phyloP scores from a whole-genome alignment of 148 eudicot species.

The Cornus suecica region DNA sequence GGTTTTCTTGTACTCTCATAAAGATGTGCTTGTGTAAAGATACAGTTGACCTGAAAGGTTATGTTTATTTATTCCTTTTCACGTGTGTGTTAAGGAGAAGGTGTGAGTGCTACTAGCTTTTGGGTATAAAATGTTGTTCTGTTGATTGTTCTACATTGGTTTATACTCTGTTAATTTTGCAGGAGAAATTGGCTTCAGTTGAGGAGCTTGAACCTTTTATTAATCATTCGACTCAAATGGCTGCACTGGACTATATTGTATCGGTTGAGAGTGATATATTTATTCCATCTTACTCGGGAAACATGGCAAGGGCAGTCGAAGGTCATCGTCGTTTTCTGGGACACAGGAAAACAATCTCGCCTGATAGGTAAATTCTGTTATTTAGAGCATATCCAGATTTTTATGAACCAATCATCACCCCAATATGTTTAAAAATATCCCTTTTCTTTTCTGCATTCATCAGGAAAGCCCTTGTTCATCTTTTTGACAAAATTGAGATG shows the following conservation, averaged over 20 bases:
- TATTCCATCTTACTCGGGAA: constrained; percentile 88
- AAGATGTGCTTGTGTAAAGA: not conserved
- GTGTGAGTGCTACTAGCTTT: not conserved
- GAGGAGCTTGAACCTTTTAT: constrained; percentile 79
- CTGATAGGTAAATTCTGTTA: constrained; percentile 61
- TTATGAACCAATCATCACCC: not conserved
- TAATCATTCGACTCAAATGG: constrained; percentile 90
- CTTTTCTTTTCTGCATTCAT: constrained; percentile 7
- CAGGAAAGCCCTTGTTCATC: constrained; percentile 81
- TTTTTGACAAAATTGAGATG: constrained; percentile 68
- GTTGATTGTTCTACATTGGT: not conserved
- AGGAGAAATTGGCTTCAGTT: constrained; percentile 78
- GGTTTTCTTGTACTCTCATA: not conserved
- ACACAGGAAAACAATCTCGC: constrained; percentile 87
- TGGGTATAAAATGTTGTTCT: not conserved
- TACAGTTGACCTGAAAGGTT: not conserved
- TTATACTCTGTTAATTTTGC: constrained; percentile 20
- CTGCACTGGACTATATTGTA: constrained; percentile 95
- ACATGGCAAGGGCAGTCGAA: constrained; percentile 98
- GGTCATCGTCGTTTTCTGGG: constrained; percentile 97
- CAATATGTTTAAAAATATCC: constrained; percentile 9
- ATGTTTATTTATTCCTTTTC: not conserved
- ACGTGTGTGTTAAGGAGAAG: not conserved
- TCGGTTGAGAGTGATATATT: constrained; percentile 91
- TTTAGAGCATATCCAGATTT: constrained; percentile 6